These are phyloP conservation scores for Terfezia boudieri DNA, from an alignment of 495 filamentous ascomycete genomes.

Conservation along the genomic window DNA sequence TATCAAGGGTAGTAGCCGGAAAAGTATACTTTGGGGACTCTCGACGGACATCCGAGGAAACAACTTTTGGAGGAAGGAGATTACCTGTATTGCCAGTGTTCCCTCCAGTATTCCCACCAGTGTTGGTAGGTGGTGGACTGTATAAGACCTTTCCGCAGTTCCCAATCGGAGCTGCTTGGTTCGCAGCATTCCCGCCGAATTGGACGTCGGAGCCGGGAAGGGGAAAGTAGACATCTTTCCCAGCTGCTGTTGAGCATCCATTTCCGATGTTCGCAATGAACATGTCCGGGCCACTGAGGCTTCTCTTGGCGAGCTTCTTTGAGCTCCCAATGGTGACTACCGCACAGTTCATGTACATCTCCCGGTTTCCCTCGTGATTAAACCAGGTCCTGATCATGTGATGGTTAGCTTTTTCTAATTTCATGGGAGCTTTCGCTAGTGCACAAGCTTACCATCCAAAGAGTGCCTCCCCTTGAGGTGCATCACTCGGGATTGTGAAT, in stretches of 20 bases:
- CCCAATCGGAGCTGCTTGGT: conserved; percentile 9
- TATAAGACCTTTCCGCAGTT: conserved; percentile 1
- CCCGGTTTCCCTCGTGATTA: conserved; percentile 46
- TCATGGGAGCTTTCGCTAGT: not conserved
- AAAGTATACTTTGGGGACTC: not conserved
- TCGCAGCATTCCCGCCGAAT: conserved; percentile 6
- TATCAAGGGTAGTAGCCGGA: not conserved
- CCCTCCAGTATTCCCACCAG: not conserved
- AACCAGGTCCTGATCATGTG: conserved; percentile 42
- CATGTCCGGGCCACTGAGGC: conserved; percentile 32
- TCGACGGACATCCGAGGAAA: not conserved
- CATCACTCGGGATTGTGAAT: conserved; percentile 27
- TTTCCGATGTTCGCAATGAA: conserved; percentile 40
- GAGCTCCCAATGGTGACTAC: conserved; percentile 29
- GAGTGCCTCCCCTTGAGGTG: conserved; percentile 24
- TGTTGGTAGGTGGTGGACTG: not conserved
- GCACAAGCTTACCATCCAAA: conserved; percentile 26
- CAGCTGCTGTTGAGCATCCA: conserved; percentile 30
- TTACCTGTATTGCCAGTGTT: not conserved
- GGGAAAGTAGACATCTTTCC: conserved; percentile 31
- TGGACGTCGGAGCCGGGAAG: conserved; percentile 36
- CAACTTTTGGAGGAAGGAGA: no score
- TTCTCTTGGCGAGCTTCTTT: not conserved
- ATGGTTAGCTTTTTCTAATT: not conserved
- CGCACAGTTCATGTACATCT: conserved; percentile 56